phyloP scores from a whole-genome alignment of 2,329 filamentous ascomycete genomes.

The Tricladium varicosporioides region DNA sequence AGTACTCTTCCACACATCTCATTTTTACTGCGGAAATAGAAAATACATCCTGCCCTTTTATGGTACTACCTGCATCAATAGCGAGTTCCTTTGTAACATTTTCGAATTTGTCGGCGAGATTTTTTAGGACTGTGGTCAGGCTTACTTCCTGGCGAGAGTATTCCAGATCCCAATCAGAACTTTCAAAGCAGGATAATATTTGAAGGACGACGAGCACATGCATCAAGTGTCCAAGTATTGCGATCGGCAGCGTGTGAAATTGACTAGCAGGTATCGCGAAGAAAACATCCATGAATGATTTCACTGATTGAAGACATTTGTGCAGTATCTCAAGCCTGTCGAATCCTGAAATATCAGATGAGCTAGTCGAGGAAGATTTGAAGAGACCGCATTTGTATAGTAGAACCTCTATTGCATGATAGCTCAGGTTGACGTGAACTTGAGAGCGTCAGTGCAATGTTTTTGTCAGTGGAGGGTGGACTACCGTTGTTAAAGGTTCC shows the following conservation, averaged over 20 bases:
- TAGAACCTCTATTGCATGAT: constrained; percentile 4
- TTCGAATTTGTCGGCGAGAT: constrained; percentile 32
- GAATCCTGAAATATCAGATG: constrained; percentile 10
- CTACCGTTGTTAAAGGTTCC: constrained; percentile 14
- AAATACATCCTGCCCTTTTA: constrained; percentile 10
- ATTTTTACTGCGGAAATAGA: constrained; percentile 5
- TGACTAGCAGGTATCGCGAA: constrained; percentile 9
- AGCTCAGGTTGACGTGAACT: constrained; percentile 11
- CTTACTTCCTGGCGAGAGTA: constrained; percentile 35
- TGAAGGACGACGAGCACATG: constrained; percentile 37
- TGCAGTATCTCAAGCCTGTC: constrained; percentile 19
- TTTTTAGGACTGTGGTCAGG: constrained; percentile 33
- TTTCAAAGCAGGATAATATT: constrained; percentile 36
- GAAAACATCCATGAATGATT: constrained; percentile 15
- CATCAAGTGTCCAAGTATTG: constrained; percentile 32
- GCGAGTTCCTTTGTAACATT: constrained; percentile 2
- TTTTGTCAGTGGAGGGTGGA: too few species aligned
- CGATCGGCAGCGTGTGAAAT: constrained; percentile 13
- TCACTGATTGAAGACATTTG: constrained; percentile 15
- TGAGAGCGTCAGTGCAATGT: background rate
- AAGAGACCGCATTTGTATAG: constrained; percentile 21
- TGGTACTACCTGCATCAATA: constrained; percentile 10
- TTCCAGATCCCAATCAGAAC: constrained; percentile 39
- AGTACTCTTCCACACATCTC: constrained; percentile 9
- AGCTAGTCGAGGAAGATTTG: constrained; percentile 3